Evolutionary conservation across 1,139 yeast species (phyloP).

Genomic region (Debaryomyces fabryi): DNA sequence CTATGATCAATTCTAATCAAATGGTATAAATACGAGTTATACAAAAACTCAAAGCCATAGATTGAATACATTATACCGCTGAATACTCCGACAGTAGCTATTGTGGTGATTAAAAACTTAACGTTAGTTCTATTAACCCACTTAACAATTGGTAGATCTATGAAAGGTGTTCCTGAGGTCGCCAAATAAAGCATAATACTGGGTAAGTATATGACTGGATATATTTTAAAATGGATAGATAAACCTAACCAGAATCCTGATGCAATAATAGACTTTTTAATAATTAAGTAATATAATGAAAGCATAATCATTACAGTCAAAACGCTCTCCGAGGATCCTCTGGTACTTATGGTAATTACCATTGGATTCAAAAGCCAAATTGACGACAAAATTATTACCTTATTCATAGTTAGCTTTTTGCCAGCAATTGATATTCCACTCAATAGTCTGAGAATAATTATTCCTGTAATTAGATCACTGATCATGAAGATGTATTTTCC

Average conservation of each 20-base stretch:
- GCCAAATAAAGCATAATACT: slow-evolving; percentile 43
- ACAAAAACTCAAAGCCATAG: slow-evolving; percentile 78
- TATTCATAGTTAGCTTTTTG: slow-evolving; percentile 25
- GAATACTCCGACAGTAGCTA: slow-evolving; percentile 46
- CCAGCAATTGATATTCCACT: slow-evolving; percentile 11
- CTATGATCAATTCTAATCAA: slow-evolving; percentile 85
- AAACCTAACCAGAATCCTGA: slow-evolving; percentile 75
- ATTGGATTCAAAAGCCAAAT: slow-evolving; percentile 93
- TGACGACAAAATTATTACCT: slow-evolving; percentile 48
- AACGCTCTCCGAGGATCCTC: slow-evolving; percentile 93
- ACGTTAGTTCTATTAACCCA: slow-evolving; percentile 51
- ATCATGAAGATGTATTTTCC: slow-evolving; percentile 79
- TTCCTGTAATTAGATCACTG: slow-evolving; percentile 83
- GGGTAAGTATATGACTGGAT: slow-evolving; percentile 83
- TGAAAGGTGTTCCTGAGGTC: slow-evolving; percentile 21
- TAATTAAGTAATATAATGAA: slow-evolving; percentile 50
- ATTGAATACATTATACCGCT: slow-evolving; percentile 61
- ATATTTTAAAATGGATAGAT: slow-evolving; percentile 86
- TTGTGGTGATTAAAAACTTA: slow-evolving; percentile 42
- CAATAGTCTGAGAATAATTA: slow-evolving; percentile 53
- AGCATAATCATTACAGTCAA: slow-evolving; percentile 76
- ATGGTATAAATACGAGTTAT: slow-evolving; percentile 83
- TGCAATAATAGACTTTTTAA: slow-evolving; percentile 31
- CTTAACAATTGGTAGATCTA: slow-evolving; percentile 31
- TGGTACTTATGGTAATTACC: slow-evolving; percentile 89